Evolutionary conservation across 768 basidiomycete species (phyloP).

Genomic region (Mycena leptocephala): DNA sequence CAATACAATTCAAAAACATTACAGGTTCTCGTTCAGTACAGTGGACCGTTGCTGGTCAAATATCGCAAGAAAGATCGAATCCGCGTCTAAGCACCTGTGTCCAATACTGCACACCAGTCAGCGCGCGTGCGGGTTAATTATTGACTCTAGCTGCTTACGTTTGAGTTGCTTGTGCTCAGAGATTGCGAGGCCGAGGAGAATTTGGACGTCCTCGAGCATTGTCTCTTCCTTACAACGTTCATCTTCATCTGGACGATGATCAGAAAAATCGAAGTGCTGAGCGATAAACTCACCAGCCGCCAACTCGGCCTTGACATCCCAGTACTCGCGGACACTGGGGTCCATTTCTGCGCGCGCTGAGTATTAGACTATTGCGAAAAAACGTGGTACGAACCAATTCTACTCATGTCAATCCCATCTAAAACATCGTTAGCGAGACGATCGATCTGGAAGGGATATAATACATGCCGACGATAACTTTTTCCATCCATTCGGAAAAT

Average conservation of each 20-base stretch:
- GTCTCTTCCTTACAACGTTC: not conserved
- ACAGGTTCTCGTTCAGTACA: not conserved
- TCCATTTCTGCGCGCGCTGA: not conserved
- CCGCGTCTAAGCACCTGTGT: not conserved
- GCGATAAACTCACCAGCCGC: not conserved
- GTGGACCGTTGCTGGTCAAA: not conserved
- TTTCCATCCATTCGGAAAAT: constrained; percentile 4
- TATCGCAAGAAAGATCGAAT: not conserved
- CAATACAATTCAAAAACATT: not conserved
- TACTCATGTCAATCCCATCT: not conserved
- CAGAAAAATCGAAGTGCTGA: not conserved
- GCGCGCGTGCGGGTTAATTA: not conserved
- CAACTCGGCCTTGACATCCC: not conserved
- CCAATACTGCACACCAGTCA: not conserved
- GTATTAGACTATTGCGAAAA: too few relatives aligned
- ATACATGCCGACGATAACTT: not conserved
- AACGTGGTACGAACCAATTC: not conserved
- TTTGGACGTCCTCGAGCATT: not conserved
- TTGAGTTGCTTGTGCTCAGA: constrained; percentile 4
- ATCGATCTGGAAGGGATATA: too few relatives aligned
- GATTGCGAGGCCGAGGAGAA: not conserved
- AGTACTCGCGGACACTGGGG: not conserved
- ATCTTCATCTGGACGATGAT: not conserved
- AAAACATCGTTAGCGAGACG: not conserved
- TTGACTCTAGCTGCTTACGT: not conserved